These are phyloP conservation scores for Aureobasidium sp. DNA, from an alignment of 2,329 filamentous ascomycete genomes.

Conservation along the genomic window DNA sequence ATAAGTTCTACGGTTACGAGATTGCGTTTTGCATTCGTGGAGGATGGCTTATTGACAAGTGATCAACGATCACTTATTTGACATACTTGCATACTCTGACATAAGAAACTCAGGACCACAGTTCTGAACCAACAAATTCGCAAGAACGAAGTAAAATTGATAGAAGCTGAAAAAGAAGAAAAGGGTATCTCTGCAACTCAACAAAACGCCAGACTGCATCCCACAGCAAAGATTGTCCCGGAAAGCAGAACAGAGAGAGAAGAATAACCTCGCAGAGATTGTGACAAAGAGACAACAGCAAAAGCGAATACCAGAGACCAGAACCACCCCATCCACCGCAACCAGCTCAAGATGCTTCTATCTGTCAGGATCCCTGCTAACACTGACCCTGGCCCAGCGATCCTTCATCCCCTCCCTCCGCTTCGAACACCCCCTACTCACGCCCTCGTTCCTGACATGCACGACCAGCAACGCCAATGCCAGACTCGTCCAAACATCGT, in stretches of 20 bases:
- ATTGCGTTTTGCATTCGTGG: no score
- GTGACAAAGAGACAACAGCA: background rate
- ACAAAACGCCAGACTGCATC: background rate
- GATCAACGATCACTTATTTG: no score
- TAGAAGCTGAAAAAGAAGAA: background rate
- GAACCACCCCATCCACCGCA: background rate
- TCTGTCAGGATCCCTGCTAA: background rate
- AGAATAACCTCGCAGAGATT: background rate
- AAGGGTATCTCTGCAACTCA: background rate
- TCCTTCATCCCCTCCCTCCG: background rate
- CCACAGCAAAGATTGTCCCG: background rate
- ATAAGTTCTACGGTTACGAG: no score
- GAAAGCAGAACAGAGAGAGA: background rate
- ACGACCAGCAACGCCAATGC: constrained; percentile 50
- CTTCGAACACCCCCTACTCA: constrained; percentile 33
- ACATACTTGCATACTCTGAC: no score
- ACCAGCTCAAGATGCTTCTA: background rate
- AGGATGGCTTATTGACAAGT: no score
- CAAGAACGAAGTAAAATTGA: background rate
- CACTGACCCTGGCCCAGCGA: background rate
- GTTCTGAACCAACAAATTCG: no score
- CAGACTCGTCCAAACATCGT: constrained; percentile 56
- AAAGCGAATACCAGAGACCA: background rate
- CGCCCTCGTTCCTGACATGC: constrained; percentile 46
- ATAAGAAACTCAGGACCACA: no score